Evolutionary conservation across 169 alveolate species (phyloP).

Genomic region (Eimeria sp.): DNA sequence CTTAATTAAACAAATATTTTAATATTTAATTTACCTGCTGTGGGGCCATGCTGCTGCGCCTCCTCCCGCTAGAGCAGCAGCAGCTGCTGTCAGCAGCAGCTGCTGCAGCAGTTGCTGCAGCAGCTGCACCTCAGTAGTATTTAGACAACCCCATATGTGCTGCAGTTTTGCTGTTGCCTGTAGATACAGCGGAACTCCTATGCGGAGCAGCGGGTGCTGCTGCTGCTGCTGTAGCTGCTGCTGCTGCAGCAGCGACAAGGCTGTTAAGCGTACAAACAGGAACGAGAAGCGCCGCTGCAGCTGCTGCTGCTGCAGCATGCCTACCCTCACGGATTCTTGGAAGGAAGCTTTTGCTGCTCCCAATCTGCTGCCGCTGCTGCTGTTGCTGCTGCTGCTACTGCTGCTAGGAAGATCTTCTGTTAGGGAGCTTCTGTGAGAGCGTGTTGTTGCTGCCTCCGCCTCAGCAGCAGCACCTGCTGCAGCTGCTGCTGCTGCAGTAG

Average conservation of each 20-base stretch:
- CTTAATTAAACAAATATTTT: too few relatives aligned
- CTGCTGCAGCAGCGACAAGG: slow-evolving; percentile 71
- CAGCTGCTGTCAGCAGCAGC: slow-evolving; percentile 38
- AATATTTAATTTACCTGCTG: too few relatives aligned
- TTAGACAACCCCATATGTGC: slow-evolving; percentile 45
- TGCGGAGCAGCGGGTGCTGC: slow-evolving; percentile 62
- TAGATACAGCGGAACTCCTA: slow-evolving; percentile 30
- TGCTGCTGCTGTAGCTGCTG: slow-evolving; percentile 61
- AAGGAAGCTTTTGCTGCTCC: slow-evolving; percentile 48
- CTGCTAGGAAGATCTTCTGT: neutral
- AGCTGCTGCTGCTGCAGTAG: slow-evolving; percentile 68
- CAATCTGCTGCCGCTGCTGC: slow-evolving; percentile 39
- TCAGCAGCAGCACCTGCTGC: slow-evolving; percentile 71
- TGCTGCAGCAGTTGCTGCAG: slow-evolving; percentile 71
- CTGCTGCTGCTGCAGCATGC: slow-evolving; percentile 58
- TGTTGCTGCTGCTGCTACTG: slow-evolving; percentile 54
- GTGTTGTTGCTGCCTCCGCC: neutral
- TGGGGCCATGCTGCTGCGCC: neutral
- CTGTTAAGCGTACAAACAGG: slow-evolving; percentile 8
- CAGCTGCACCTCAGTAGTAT: neutral
- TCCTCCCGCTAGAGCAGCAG: slow-evolving; percentile 44
- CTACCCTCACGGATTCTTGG: slow-evolving; percentile 39
- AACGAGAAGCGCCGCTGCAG: slow-evolving; percentile 27
- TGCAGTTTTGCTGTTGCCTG: slow-evolving; percentile 63
- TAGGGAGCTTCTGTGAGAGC: neutral